Conservation (phyloP, 176 grass and related monocot genomes). For the Poa annua region DNA sequence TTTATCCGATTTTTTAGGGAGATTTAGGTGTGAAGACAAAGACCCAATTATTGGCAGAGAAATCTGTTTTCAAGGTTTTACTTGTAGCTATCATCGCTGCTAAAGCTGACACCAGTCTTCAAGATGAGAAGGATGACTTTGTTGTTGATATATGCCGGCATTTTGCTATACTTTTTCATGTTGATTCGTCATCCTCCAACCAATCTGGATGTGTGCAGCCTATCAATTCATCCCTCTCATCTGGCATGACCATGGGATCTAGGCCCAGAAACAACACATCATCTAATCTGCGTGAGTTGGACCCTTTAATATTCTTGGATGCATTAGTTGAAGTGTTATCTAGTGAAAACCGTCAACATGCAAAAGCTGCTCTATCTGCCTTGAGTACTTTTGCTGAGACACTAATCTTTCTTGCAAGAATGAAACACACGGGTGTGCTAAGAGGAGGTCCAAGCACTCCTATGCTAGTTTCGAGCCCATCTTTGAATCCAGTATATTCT, state of each 20-base stretch:
- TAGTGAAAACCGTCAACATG: constrained; percentile 88
- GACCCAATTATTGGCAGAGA: constrained; percentile 94
- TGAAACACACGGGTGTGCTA: constrained; percentile 81
- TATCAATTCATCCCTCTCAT: constrained; percentile 55
- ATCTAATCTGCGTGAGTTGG: constrained; percentile 94
- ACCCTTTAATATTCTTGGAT: constrained; percentile 95
- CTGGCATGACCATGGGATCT: constrained; percentile 56
- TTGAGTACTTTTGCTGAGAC: constrained; percentile 90
- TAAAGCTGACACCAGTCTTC: constrained; percentile 72
- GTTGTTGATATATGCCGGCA: constrained; percentile 82
- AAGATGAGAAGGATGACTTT: constrained; percentile 90
- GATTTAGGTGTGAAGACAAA: constrained; percentile 99
- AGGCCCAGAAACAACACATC: constrained; percentile 69
- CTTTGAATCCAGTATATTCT: constrained; percentile 98
- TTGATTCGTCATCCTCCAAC: constrained; percentile 62
- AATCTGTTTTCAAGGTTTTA: constrained; percentile 92
- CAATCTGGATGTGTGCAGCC: constrained; percentile 64
- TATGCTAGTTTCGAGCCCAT: constrained; percentile 97
- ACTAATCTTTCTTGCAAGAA: constrained; percentile 82
- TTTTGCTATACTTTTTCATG: constrained; percentile 99
- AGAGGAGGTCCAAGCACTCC: constrained; percentile 93
- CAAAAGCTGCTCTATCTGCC: constrained; percentile 88
- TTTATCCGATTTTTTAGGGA: constrained; percentile 55
- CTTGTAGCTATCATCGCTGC: constrained; percentile 75
- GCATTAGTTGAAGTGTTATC: constrained; percentile 86